These are phyloP conservation scores for Haplosporangium sp. DNA, from an alignment of 371 early-diverging fungal genomes.

Conservation along the genomic window DNA sequence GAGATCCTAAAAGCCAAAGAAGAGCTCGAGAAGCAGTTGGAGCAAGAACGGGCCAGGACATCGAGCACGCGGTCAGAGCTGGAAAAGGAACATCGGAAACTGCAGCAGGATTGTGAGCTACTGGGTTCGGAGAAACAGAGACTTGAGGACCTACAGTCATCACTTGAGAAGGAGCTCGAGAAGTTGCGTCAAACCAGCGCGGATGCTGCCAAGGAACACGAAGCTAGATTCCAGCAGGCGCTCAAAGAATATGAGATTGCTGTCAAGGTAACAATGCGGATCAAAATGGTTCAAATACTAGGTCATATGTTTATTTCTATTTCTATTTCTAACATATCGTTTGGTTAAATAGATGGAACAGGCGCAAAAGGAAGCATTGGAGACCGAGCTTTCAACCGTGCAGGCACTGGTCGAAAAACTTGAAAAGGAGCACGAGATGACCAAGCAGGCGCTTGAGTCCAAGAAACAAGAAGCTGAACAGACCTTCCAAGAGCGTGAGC, in stretches of 20 bases:
- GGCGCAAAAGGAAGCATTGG: slow-evolving; percentile 4
- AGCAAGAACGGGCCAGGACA: slow-evolving; percentile 21
- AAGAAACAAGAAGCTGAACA: slow-evolving; percentile 12
- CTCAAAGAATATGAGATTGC: slow-evolving; percentile 10
- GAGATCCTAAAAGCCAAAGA: slow-evolving; percentile 28
- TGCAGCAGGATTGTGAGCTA: slow-evolving; percentile 14
- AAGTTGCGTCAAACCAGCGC: slow-evolving; percentile 8
- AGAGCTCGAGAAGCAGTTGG: slow-evolving; percentile 19
- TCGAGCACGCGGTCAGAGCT: slow-evolving; percentile 16
- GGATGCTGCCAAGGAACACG: slow-evolving; percentile 5
- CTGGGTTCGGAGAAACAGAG: slow-evolving; percentile 6
- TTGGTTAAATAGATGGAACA: slow-evolving; percentile 15
- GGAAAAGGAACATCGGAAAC: slow-evolving; percentile 27
- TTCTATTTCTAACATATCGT: neutral
- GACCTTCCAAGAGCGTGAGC: slow-evolving; percentile 19
- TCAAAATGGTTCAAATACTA: neutral
- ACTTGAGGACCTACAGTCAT: slow-evolving; percentile 7
- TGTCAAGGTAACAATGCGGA: slow-evolving; percentile 14
- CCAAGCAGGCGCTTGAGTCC: slow-evolving; percentile 16
- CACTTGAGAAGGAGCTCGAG: slow-evolving; percentile 22
- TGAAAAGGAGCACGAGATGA: slow-evolving; percentile 5
- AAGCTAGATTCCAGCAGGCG: slow-evolving; percentile 5
- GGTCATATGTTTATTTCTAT: neutral
- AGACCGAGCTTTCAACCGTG: slow-evolving; percentile 4
- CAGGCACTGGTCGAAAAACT: slow-evolving; percentile 10